phyloP scores from a whole-genome alignment of 148 eudicot genomes.

The Drosera capensis region DNA sequence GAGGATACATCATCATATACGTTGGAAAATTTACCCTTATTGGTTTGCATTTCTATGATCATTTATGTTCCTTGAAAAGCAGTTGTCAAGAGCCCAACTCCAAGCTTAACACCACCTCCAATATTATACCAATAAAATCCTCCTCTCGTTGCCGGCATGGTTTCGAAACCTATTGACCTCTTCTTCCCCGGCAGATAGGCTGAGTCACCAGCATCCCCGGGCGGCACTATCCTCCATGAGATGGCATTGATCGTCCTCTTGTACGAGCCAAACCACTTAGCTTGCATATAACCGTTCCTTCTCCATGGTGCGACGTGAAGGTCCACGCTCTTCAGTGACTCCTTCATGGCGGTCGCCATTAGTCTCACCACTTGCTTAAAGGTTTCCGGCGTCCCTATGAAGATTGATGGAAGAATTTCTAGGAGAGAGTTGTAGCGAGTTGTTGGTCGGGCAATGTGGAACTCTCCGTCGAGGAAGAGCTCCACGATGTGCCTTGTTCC shows the following conservation, averaged over 20 bases:
- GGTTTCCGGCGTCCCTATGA: constrained; percentile 27
- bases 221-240: not conserved
- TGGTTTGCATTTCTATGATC: too few species aligned
- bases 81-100: constrained; percentile 35
- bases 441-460: constrained; percentile 53
- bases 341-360: constrained; percentile 47
- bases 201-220: not conserved
- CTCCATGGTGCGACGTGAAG: constrained; percentile 74
- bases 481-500: constrained; percentile 51
- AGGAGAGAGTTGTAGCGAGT: constrained; percentile 26
- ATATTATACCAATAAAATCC: constrained; percentile 31
- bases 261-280: constrained; percentile 52
- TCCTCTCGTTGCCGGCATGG: constrained; percentile 7
- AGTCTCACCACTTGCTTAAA: constrained; percentile 41
- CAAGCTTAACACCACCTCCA: constrained; percentile 23
- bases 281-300: constrained; percentile 39
- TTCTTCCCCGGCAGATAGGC: constrained; percentile 8
- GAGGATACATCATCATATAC: too few species aligned
- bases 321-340: constrained; percentile 32
- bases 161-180: constrained; percentile 30
- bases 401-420: constrained; percentile 18
- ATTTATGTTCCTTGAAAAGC: constrained; percentile 20
- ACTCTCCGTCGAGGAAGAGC: constrained; percentile 23
- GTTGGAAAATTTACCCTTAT: too few species aligned
- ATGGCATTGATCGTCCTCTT: constrained; percentile 34